Conservation (phyloP, 331 rosid genomes). For the Prunus yedoensis region DNA sequence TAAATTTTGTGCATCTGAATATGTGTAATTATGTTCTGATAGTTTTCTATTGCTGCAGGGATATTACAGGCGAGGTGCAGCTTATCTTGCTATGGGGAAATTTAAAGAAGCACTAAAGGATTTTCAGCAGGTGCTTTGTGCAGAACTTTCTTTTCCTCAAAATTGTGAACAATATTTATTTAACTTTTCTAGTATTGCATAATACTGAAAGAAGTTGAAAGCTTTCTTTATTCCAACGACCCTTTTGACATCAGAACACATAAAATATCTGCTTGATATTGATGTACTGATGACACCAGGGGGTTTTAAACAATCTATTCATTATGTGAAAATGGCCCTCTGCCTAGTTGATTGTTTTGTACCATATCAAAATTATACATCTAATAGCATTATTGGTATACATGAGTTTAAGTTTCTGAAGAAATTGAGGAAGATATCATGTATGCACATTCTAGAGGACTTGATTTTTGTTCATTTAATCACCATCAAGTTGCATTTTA, state of each 20-base stretch:
- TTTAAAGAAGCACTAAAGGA: constrained; percentile 97
- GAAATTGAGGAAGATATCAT: background rate
- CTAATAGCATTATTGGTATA: background rate
- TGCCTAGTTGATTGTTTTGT: background rate
- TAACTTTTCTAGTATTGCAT: background rate
- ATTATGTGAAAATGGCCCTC: background rate
- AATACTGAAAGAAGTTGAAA: background rate
- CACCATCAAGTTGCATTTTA: background rate
- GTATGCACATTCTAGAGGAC: background rate
- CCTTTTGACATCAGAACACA: background rate
- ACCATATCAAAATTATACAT: background rate
- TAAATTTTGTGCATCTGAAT: constrained; percentile 1
- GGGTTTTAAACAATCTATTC: background rate
- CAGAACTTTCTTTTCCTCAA: constrained; percentile 2
- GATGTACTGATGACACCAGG: background rate
- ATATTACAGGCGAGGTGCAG: constrained; percentile 95
- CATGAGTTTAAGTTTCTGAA: background rate
- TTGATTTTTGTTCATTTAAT: background rate
- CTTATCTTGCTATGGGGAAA: constrained; percentile 91
- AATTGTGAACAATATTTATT: background rate
- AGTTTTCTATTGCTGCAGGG: constrained; percentile 57
- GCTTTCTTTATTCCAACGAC: background rate
- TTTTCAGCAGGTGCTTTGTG: constrained; percentile 82
- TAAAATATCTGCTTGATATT: background rate
- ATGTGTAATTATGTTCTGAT: constrained; percentile 27